These are phyloP conservation scores for Thalassiosira oceanica DNA, from an alignment of 352 stramenopile genomes.

Conservation along the genomic window DNA sequence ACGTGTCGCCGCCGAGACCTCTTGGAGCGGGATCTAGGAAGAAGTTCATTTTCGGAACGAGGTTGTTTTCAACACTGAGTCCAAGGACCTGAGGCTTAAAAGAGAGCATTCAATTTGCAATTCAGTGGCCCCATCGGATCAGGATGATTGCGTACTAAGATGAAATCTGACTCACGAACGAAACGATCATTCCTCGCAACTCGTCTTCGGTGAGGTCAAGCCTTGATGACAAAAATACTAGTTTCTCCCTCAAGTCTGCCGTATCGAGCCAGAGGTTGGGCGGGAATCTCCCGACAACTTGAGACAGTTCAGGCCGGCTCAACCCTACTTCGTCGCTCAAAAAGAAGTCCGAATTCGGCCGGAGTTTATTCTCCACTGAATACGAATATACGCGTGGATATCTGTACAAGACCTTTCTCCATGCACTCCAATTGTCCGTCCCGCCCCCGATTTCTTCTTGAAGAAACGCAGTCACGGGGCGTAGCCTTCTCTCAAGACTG, in stretches of 20 bases:
- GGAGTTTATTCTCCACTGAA: constrained; percentile 39
- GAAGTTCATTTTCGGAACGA: constrained; percentile 45
- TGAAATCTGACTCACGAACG: too few relatives aligned
- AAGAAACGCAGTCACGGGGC: constrained; percentile 33
- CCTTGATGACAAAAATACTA: constrained; percentile 31
- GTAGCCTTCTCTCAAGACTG: constrained; percentile 29
- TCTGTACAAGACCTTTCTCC: constrained; percentile 28
- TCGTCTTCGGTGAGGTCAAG: constrained; percentile 28
- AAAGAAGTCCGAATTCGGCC: constrained; percentile 37
- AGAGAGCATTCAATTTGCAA: too few relatives aligned
- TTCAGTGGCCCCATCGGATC: too few relatives aligned
- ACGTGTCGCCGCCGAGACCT: neutral
- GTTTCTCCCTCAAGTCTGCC: constrained; percentile 39
- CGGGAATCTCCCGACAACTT: constrained; percentile 42
- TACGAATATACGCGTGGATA: constrained; percentile 50
- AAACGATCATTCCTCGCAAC: constrained; percentile 28
- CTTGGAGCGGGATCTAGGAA: constrained; percentile 20
- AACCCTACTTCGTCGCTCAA: constrained; percentile 12
- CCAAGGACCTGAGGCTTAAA: constrained; percentile 55
- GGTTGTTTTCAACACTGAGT: constrained; percentile 44
- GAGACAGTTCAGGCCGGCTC: constrained; percentile 40
- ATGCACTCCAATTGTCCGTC: constrained; percentile 38
- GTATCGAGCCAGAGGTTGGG: constrained; percentile 42
- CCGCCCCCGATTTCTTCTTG: constrained; percentile 34
- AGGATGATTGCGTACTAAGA: too few relatives aligned